These are phyloP conservation scores for Fusarium lateritium DNA, from an alignment of 2,329 filamentous ascomycete species.

Conservation along the genomic window DNA sequence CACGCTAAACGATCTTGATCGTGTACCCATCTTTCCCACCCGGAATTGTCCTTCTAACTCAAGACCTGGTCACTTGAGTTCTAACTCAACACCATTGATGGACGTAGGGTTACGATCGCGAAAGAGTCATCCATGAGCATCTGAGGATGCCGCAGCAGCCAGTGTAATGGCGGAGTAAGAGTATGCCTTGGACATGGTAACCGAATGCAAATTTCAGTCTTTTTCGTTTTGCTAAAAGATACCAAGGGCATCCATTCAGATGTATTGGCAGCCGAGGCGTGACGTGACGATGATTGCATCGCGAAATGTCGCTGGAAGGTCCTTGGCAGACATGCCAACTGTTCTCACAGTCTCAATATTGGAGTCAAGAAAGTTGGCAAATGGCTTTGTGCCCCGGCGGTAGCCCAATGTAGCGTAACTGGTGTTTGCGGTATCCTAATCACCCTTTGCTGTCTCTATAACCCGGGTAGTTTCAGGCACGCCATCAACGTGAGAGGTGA, in stretches of 20 bases:
- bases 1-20: background rate
- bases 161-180: background rate
- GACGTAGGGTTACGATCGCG: background rate
- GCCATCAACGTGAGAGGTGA: background rate
- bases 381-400: background rate
- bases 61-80: background rate
- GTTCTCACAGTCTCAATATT: background rate
- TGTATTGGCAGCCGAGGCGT: background rate
- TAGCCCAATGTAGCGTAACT: constrained; percentile 12
- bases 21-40: background rate
- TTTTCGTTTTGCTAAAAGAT: constrained; percentile 4
- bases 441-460: background rate
- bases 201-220: background rate
- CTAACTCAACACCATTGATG: background rate
- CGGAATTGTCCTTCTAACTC: background rate
- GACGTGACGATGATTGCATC: background rate
- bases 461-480: background rate
- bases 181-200: constrained; percentile 15
- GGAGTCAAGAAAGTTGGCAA: constrained; percentile 5
- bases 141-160: constrained; percentile 1
- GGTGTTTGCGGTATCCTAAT: accelerated
- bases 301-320: constrained; percentile 2
- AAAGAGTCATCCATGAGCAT: constrained; percentile 1
- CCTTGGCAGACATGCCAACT: background rate
- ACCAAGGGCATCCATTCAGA: constrained; percentile 18